phyloP scores from a whole-genome alignment of 768 basidiomycete species.

The Boletellus emodensis region DNA sequence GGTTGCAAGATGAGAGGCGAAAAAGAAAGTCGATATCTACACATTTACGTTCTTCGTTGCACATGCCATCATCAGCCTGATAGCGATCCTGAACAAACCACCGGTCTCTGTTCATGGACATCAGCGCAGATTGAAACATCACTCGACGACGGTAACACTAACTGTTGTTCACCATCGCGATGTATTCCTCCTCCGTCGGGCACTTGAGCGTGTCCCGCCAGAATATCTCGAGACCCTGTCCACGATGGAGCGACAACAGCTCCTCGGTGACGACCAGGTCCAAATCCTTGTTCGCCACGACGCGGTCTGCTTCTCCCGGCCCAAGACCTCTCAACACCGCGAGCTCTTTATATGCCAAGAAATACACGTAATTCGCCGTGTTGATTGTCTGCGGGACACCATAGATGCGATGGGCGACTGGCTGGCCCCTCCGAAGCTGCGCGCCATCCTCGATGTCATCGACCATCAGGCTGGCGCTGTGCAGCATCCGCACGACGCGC shows the following conservation, averaged over 20 bases:
- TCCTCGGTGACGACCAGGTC: constrained; percentile 46
- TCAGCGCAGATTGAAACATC: constrained; percentile 44
- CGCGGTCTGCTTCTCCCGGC: too few relatives aligned
- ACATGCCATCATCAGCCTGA: constrained; percentile 96
- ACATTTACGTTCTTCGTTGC: constrained; percentile 56
- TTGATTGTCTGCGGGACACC: constrained; percentile 97
- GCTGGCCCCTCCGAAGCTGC: constrained; percentile 79
- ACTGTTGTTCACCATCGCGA: constrained; percentile 97
- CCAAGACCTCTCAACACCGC: too few relatives aligned
- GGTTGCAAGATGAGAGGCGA: neutral
- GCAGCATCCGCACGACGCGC: constrained; percentile 87
- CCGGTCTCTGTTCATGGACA: constrained; percentile 70
- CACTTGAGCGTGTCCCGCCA: constrained; percentile 92
- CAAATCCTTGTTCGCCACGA: too few relatives aligned
- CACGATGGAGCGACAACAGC: constrained; percentile 83
- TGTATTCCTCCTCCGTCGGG: constrained; percentile 92
- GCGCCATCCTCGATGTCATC: constrained; percentile 95
- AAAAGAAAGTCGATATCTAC: constrained; percentile 35
- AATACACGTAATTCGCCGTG: constrained; percentile 95
- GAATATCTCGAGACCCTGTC: constrained; percentile 90
- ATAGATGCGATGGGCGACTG: constrained; percentile 93
- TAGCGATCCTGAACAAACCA: constrained; percentile 84
- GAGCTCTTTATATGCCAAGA: constrained; percentile 81
- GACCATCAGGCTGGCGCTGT: constrained; percentile 91
- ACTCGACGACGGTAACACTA: constrained; percentile 40